phyloP scores from a whole-genome alignment of 257 asterid species.

The Mentha longifolia region DNA sequence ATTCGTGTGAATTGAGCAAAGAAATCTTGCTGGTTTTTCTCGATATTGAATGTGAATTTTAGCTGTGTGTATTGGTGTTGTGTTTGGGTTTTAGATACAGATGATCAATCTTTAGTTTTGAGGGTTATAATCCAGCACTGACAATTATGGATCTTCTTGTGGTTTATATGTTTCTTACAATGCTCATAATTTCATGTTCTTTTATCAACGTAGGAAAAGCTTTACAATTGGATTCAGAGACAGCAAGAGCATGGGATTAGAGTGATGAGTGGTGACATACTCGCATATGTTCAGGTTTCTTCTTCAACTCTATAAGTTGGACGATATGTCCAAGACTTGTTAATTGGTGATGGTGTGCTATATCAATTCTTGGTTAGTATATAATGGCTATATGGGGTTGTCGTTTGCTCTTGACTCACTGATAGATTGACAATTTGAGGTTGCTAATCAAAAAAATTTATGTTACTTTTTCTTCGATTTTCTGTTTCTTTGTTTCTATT shows the following conservation, averaged over 20 bases:
- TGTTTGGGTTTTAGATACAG: neutral
- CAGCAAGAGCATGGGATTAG: conserved; percentile 61
- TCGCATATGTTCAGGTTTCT: conserved; percentile 61
- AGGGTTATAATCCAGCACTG: conserved; percentile 5
- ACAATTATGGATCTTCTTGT: neutral
- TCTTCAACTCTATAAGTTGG: conserved; percentile 4
- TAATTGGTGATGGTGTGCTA: neutral
- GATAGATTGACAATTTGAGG: neutral
- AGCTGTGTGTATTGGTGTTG: neutral
- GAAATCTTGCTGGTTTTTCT: neutral
- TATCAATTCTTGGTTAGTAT: neutral
- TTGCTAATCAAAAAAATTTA: neutral
- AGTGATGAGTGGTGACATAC: conserved; percentile 59
- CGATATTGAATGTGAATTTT: neutral
- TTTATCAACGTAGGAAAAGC: conserved; percentile 53
- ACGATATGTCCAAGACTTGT: neutral
- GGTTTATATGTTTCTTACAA: neutral
- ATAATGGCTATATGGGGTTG: neutral
- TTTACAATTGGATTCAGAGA: conserved; percentile 57
- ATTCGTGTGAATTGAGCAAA: conserved; percentile 10
- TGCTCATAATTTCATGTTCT: conserved; percentile 11
- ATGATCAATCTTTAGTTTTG: neutral
- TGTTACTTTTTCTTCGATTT: conserved; percentile 10
- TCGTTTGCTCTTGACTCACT: neutral
- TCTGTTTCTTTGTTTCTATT: neutral